Evolutionary conservation across 73 alveolate genomes (phyloP).

Genomic region (Uronychia binucleata): DNA sequence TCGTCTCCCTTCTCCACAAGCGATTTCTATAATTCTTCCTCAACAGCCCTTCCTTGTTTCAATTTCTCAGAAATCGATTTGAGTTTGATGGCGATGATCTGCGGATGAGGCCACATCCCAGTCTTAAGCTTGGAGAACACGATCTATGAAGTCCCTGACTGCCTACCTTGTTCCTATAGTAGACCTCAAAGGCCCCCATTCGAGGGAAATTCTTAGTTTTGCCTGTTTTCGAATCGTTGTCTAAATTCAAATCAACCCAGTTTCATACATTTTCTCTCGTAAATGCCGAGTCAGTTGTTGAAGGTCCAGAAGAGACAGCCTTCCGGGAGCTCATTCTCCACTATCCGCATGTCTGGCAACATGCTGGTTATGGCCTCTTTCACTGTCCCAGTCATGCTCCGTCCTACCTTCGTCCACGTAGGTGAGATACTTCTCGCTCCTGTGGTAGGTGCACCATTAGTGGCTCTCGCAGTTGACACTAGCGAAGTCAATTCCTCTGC

Average conservation of each 20-base stretch:
- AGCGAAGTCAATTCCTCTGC: not conserved
- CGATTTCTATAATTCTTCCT: not conserved
- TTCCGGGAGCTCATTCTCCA: constrained; percentile 31
- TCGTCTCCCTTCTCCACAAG: not conserved
- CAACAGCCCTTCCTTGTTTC: not conserved
- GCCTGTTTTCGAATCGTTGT: constrained; percentile 9
- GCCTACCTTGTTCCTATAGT: constrained; percentile 19
- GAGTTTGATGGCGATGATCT: constrained; percentile 18
- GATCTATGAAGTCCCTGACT: not conserved
- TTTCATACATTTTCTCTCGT: not conserved
- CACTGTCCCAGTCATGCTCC: not conserved
- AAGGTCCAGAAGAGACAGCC: not conserved
- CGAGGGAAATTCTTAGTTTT: constrained; percentile 34
- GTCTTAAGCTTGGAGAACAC: constrained; percentile 46
- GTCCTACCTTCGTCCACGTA: not conserved
- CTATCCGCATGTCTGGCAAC: constrained; percentile 15
- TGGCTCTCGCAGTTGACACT: constrained; percentile 46
- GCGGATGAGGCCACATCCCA: constrained; percentile 58
- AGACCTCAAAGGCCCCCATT: constrained; percentile 62
- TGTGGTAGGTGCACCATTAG: constrained; percentile 60
- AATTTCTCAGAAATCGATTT: constrained; percentile 7
- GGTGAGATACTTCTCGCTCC: constrained; percentile 27
- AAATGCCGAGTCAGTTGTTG: not conserved
- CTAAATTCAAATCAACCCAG: not conserved
- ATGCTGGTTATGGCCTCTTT: constrained; percentile 17